Base-by-base conservation (phyloP, 805 yeast genomes). In the Schizosaccharomyces osmophilus region DNA sequence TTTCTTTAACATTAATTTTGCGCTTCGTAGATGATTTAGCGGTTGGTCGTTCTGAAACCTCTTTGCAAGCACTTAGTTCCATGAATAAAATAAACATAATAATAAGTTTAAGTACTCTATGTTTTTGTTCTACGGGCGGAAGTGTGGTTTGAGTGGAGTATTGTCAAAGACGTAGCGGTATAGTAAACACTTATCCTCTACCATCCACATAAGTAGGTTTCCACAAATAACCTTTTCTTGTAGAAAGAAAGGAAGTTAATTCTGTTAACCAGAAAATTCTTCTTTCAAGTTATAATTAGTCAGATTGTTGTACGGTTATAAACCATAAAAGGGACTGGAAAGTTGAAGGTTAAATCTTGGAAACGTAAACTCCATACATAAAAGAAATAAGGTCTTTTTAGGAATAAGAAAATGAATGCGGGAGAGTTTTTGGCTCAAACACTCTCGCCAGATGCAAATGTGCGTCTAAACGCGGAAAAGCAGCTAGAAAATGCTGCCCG, bases 401-500 rank as follows among this genome's bases (percentile, higher is more conserved):
- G 29, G 55, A 19, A 9, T 39, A 5, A 9, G 32, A 41, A 59
- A n/a, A 57, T 57, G 60, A 57, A 57, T 19, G 60, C 48, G n/a
- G 60, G 60, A n/a, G 60, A 57, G 60, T 36, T 57, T 26, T 57
- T 57, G 45, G 48, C 43, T 36, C 43, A 57, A 22, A 57, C 60
- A n/a, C 39, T 57, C 26, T 57, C 60, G 41, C 60, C 59, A n/a
- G 60, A 57, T 31, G 55, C 54, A 32, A 59, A 43, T 19, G 36
- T 45, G 22, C 55, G 55, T 43, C 9, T 42, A 17, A 26, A 41
- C 9, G 61, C 55, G 13, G 41, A 31, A 22, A 22, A 42, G 29
- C 61, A 43, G 36, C 19, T 59, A 39, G 55, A 59, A 51, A 59
- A 59, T 59, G 55, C 61, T 42, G 55, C 55, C n/a, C 61, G 55